These are phyloP conservation scores for Ustilago trichophora DNA, from an alignment of 1,284 basidiomycete species.

Conservation along the genomic window DNA sequence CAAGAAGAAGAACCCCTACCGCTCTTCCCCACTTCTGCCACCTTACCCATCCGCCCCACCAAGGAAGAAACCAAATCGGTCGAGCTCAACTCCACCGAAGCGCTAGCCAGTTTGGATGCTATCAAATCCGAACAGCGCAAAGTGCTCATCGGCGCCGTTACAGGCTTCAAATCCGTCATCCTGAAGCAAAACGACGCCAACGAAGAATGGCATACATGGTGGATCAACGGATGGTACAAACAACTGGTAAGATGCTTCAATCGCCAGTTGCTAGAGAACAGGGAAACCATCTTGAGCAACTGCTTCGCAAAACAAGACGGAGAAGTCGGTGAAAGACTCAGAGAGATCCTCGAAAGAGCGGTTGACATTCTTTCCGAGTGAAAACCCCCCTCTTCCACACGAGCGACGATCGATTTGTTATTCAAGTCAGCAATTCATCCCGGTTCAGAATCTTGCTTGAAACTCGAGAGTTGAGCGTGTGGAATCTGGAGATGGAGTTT, in stretches of 20 bases:
- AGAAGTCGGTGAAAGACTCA: not conserved
- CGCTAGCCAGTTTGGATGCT: conserved; percentile 49
- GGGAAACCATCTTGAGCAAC: conserved; percentile 44
- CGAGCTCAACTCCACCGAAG: conserved; percentile 38
- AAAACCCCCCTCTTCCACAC: no score
- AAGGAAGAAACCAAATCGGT: conserved; percentile 11
- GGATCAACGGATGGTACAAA: conserved; percentile 56
- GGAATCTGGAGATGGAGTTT: no score
- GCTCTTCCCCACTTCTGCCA: conserved; percentile 46
- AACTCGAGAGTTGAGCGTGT: no score
- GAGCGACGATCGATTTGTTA: no score
- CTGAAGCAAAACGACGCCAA: conserved; percentile 1
- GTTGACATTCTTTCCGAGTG: conserved; percentile 39
- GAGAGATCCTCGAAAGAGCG: conserved; percentile 21
- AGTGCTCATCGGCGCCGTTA: conserved; percentile 51
- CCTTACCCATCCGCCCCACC: conserved; percentile 21
- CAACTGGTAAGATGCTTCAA: conserved; percentile 48
- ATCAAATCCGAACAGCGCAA: conserved; percentile 62
- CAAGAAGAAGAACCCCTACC: conserved; percentile 23
- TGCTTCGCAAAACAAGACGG: conserved; percentile 44
- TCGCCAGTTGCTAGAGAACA: conserved; percentile 48
- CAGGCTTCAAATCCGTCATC: conserved; percentile 44
- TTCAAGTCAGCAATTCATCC: no score
- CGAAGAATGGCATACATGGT: conserved; percentile 57
- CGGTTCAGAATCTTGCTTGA: no score